These are phyloP conservation scores for Zygotorulaspora chibaensis DNA, from an alignment of 805 yeast genomes.

Conservation along the genomic window DNA sequence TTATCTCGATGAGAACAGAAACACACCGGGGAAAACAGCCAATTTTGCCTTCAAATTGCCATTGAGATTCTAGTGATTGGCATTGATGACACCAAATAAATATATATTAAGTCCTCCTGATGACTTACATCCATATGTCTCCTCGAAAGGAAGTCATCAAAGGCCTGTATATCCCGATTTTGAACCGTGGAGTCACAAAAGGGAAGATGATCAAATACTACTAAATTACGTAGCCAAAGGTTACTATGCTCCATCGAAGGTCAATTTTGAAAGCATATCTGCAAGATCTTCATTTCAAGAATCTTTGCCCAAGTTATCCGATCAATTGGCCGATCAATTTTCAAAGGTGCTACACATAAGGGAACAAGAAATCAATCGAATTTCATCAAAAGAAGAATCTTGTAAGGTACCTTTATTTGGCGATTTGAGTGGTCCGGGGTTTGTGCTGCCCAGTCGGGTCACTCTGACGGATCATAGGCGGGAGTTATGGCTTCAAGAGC, in stretches of 20 bases:
- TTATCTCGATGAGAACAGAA: no score
- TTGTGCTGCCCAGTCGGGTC: slow-evolving; percentile 47
- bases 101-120: slow-evolving; percentile 34
- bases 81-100: slow-evolving; percentile 24
- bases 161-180: slow-evolving; percentile 32
- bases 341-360: slow-evolving; percentile 29
- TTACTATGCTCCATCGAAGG: slow-evolving; percentile 32
- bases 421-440: slow-evolving; percentile 31
- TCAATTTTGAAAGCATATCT: slow-evolving; percentile 35
- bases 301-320: slow-evolving; percentile 31
- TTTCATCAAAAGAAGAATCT: slow-evolving; percentile 16
- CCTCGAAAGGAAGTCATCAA: slow-evolving; percentile 9
- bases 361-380: slow-evolving; percentile 31
- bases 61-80: not conserved
- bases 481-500: slow-evolving; percentile 80
- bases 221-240: slow-evolving; percentile 34
- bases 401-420: slow-evolving; percentile 13
- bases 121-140: slow-evolving; percentile 30
- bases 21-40: no score
- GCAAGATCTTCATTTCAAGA: slow-evolving; percentile 36
- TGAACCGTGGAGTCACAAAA: slow-evolving; percentile 34
- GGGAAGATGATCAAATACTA: slow-evolving; percentile 31
- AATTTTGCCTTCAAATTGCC: not conserved
- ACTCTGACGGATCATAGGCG: slow-evolving; percentile 83
- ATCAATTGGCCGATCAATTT: slow-evolving; percentile 28